Evolutionary conservation across 306 rosid species (phyloP).

Genomic region (Abrus precatorius): DNA sequence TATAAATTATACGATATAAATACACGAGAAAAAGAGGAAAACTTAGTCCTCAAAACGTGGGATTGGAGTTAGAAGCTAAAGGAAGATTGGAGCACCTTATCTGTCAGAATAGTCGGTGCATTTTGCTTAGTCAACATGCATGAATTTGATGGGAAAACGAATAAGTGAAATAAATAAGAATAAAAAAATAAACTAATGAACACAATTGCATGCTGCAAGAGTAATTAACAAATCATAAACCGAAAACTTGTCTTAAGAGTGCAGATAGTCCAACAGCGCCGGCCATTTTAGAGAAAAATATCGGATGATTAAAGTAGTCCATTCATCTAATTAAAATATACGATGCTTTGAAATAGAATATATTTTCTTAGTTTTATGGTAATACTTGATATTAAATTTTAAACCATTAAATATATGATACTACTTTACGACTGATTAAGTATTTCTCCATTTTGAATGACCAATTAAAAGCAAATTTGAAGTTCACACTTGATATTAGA

Average conservation of each 20-base stretch:
- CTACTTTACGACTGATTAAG: background rate
- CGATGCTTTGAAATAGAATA: background rate
- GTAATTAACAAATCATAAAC: background rate
- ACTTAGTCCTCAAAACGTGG: slow-evolving; percentile 1
- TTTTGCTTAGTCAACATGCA: slow-evolving; percentile 44
- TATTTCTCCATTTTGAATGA: background rate
- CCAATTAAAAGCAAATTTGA: background rate
- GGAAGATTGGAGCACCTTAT: slow-evolving; percentile 8
- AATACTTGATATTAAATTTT: background rate
- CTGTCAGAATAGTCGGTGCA: slow-evolving; percentile 39
- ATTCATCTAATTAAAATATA: background rate
- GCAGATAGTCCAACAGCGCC: slow-evolving; percentile 36
- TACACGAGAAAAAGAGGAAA: background rate
- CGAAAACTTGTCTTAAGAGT: background rate
- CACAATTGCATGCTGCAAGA: slow-evolving; percentile 30
- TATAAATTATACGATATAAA: background rate
- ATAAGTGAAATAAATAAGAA: background rate
- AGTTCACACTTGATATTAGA: background rate
- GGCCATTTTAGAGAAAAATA: slow-evolving; percentile 29
- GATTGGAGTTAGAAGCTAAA: background rate
- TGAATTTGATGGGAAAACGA: slow-evolving; percentile 14
- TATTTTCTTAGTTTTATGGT: background rate
- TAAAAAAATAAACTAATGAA: background rate
- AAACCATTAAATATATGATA: background rate
- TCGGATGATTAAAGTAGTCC: background rate